A percentile compares a stretch with the other conserved stretches of the same genome.
Evolutionary conservation across 2,329 filamentous ascomycete genomes (phyloP).

Genomic region (Fusarium penzigii): DNA sequence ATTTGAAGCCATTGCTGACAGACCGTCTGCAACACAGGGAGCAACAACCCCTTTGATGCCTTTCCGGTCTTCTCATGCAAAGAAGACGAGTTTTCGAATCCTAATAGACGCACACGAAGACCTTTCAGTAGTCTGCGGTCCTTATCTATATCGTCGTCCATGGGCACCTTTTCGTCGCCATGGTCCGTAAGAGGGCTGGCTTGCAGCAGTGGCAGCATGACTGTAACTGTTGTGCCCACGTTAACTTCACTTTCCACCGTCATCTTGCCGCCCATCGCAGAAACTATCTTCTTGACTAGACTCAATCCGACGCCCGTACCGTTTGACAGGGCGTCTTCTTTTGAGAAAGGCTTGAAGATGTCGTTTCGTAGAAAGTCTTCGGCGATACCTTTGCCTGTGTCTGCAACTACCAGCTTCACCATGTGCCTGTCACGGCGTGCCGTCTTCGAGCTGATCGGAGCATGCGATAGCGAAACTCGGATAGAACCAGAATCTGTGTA

Average conservation of each 20-base stretch:
- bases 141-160: constrained; percentile 30
- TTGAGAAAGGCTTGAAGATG: constrained; percentile 65
- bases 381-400: constrained; percentile 67
- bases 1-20: constrained; percentile 24
- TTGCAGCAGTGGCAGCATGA: constrained; percentile 32
- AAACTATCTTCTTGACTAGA: constrained; percentile 62
- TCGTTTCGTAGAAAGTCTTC: constrained; percentile 62
- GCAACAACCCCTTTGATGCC: constrained; percentile 1
- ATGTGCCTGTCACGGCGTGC: constrained; percentile 6
- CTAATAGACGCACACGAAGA: constrained; percentile 25
- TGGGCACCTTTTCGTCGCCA: constrained; percentile 4
- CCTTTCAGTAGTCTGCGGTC: constrained; percentile 31
- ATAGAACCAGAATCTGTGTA: constrained; percentile 48
- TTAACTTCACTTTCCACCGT: constrained; percentile 50
- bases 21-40: constrained; percentile 18
- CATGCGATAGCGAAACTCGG: constrained; percentile 29
- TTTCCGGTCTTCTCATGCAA: constrained; percentile 4
- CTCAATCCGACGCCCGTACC: constrained; percentile 67
- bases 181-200: background rate
- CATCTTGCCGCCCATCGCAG: constrained; percentile 60
- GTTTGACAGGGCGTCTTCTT: constrained; percentile 61
- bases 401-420: constrained; percentile 50
- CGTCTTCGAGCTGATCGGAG: background rate
- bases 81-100: constrained; percentile 7
- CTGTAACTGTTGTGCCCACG: constrained; percentile 38